Percentiles rank a stretch among this genome's conserved stretches.
phyloP scores from a whole-genome alignment of 495 filamentous ascomycete genomes.

The Penicillium macrosclerotiorum region DNA sequence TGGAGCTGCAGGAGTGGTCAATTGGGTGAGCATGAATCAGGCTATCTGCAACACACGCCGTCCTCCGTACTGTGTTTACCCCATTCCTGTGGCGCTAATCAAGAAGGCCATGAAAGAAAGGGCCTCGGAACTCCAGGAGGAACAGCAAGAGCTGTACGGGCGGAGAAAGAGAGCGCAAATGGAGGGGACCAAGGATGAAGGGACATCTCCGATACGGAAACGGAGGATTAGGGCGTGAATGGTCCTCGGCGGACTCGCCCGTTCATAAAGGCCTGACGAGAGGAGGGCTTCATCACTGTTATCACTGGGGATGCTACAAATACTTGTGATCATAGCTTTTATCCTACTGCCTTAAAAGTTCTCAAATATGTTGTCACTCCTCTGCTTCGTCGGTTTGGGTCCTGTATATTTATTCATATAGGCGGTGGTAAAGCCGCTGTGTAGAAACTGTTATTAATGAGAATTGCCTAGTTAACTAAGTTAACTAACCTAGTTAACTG shows the following conservation, averaged over 20 bases:
- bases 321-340: too few species aligned
- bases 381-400: neutral
- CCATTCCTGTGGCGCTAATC: neutral
- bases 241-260: too few species aligned
- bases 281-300: too few species aligned
- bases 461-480: too few species aligned
- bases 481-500: too few species aligned
- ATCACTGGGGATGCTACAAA: too few species aligned
- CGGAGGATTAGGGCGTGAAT: neutral
- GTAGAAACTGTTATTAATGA: neutral
- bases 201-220: too few species aligned
- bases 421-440: too few species aligned
- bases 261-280: too few species aligned
- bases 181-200: slow-evolving; percentile 1
- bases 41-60: neutral
- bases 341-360: too few species aligned
- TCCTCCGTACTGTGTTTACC: neutral
- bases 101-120: neutral
- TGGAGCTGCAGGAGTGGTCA: too few species aligned
- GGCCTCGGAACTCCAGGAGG: neutral
- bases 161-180: neutral
- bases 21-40: too few species aligned
- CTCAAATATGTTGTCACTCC: neutral
- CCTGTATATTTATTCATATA: neutral
- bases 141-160: neutral